phyloP scores from a whole-genome alignment of 441 rosid species.

The Kokia cookei region DNA sequence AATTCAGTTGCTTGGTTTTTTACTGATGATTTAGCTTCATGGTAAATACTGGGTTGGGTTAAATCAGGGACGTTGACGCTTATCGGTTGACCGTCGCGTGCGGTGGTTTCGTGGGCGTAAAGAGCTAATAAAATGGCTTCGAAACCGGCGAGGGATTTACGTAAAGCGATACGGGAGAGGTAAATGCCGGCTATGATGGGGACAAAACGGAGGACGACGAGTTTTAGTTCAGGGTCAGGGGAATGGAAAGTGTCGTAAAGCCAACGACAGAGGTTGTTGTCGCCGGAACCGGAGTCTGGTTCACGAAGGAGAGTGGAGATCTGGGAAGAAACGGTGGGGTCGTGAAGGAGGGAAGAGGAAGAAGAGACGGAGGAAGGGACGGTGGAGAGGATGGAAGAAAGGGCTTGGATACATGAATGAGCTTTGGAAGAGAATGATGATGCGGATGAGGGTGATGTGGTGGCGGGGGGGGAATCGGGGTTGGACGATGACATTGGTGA shows the following conservation, averaged over 20 bases:
- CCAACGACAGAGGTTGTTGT: slow-evolving; percentile 81
- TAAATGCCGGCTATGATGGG: slow-evolving; percentile 64
- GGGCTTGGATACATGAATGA: slow-evolving; percentile 40
- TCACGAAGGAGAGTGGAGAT: slow-evolving; percentile 59
- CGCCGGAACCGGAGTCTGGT: slow-evolving; percentile 75
- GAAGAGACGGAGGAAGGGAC: slow-evolving; percentile 40
- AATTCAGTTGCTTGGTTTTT: slow-evolving; percentile 44
- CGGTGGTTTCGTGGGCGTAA: slow-evolving; percentile 63
- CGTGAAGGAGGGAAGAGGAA: slow-evolving; percentile 47
- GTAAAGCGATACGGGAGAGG: slow-evolving; percentile 62
- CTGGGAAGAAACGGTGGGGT: slow-evolving; percentile 40
- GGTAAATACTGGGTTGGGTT: slow-evolving; percentile 66
- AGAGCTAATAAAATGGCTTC: slow-evolving; percentile 80
- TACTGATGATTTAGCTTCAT: slow-evolving; percentile 37
- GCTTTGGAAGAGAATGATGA: slow-evolving; percentile 25
- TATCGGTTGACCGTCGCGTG: slow-evolving; percentile 55
- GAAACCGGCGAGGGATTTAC: slow-evolving; percentile 75
- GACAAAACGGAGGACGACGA: slow-evolving; percentile 70
- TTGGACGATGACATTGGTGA: neutral
- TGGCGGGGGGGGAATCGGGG: neutral
- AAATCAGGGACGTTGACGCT: slow-evolving; percentile 69
- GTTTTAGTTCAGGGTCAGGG: slow-evolving; percentile 49
- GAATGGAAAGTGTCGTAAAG: slow-evolving; percentile 85
- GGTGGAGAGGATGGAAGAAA: slow-evolving; percentile 42
- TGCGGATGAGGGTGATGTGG: slow-evolving; percentile 3